Base-by-base conservation (phyloP, 352 stramenopile species). In the Blastocystis hominis region DNA sequence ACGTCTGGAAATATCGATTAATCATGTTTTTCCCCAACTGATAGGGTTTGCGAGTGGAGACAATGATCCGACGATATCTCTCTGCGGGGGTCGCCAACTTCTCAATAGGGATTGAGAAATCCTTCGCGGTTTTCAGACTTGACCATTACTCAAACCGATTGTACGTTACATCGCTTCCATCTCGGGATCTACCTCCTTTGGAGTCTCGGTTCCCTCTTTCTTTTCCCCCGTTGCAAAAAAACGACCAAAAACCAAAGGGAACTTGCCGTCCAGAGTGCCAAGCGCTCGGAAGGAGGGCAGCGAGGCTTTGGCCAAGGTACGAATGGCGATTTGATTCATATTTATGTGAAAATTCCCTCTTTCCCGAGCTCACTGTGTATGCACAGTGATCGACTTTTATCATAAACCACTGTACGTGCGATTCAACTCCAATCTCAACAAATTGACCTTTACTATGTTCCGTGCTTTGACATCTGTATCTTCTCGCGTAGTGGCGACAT, bases 1-100 rank as follows among this genome's bases (percentile, higher is more conserved):
- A 80, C 70, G 56, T 24, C 42, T 80, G 62, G 53, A 80, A 63
- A 64, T 80, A 80, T 13, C 50, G 46, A 38, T 80, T 80, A n/a
- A 80, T 42, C 70, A 80, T 61, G 24, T 59, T 64, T n/a, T 61
- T 80, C 38, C 47, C 40, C 20, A 80, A 46, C 53, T 80, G 70
- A 7, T 80, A 62, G 7, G 70, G 70, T 38, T 80, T 80, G n/a
- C 70, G 46, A 38, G 42, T 62, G 15, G 63, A 44, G 3, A 80
- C 38, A 13, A 40, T 56, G 13, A 80, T 56, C 38, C 70, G 47
- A 20, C 34, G 46, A 64, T 80, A 80, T 56, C 70, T 24, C 38
- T 80, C 70, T 6, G 20, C 47, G 10, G 70, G 70, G 36, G 44
- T 63, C 15, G 3, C 42, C 10, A 80, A 36, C 53, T 80, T 40